phyloP scores from a whole-genome alignment of 805 yeast genomes.

The Cyberlindnera petersonii region DNA sequence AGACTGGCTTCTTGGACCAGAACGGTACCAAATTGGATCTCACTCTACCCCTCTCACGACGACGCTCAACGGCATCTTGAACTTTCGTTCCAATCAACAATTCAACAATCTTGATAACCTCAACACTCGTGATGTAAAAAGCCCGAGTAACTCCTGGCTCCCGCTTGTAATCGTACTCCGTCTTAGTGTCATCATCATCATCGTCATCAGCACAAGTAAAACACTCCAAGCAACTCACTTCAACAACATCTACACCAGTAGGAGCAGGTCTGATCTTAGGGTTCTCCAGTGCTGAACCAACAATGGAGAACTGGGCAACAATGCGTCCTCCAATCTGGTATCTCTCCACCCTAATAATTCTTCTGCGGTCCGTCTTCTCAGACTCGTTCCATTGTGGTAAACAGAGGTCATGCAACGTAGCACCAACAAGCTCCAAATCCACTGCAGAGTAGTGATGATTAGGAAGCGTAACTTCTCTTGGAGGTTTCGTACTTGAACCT shows the following conservation, averaged over 20 bases:
- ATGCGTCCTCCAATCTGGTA: slow-evolving; percentile 45
- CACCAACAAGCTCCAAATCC: slow-evolving; percentile 41
- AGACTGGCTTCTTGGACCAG: slow-evolving; percentile 59
- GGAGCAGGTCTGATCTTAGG: slow-evolving; percentile 36
- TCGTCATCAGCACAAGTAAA: slow-evolving; percentile 33
- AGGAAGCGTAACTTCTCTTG: slow-evolving; percentile 33
- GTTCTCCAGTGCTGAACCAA: slow-evolving; percentile 48
- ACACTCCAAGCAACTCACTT: slow-evolving; percentile 57
- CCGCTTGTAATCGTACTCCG: slow-evolving; percentile 29
- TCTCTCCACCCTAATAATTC: slow-evolving; percentile 57
- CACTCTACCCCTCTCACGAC: slow-evolving; percentile 63
- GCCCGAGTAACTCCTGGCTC: slow-evolving; percentile 12
- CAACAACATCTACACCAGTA: slow-evolving; percentile 46
- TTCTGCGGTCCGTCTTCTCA: slow-evolving; percentile 48
- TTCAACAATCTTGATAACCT: slow-evolving; percentile 63
- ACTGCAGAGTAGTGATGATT: slow-evolving; percentile 40
- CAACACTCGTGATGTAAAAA: slow-evolving; percentile 59
- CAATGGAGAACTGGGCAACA: slow-evolving; percentile 45
- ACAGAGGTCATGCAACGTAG: slow-evolving; percentile 46
- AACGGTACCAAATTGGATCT: slow-evolving; percentile 64
- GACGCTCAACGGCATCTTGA: slow-evolving; percentile 45
- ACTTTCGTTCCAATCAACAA: slow-evolving; percentile 49
- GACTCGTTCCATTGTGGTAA: slow-evolving; percentile 44
- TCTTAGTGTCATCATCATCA: slow-evolving; percentile 25
- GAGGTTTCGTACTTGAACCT: slow-evolving; percentile 53